phyloP scores from a whole-genome alignment of 2,329 filamentous ascomycete species.

The Penicillium sp. region DNA sequence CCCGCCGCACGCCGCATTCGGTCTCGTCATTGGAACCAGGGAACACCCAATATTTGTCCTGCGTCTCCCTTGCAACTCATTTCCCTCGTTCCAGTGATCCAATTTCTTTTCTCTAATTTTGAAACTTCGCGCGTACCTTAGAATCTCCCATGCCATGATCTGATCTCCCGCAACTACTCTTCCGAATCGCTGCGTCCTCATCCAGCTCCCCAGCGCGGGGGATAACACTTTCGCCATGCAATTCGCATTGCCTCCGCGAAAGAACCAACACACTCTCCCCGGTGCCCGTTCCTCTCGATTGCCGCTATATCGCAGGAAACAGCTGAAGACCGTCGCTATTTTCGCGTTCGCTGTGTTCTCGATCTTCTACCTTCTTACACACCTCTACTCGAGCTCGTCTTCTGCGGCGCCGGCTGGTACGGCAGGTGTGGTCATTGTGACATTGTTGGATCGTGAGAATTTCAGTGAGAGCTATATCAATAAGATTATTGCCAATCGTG shows the following conservation, averaged over 20 bases:
- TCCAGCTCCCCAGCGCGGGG: conserved; percentile 19
- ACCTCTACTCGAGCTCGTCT: conserved; percentile 33
- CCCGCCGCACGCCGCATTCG: conserved; percentile 9
- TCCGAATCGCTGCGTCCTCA: background rate
- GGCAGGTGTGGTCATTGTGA: conserved; percentile 73
- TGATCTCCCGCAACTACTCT: background rate
- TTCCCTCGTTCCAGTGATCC: background rate
- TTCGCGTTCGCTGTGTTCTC: conserved; percentile 56
- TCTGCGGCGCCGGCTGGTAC: conserved; percentile 31
- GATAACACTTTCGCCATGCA: conserved; percentile 61
- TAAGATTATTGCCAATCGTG: conserved; percentile 77
- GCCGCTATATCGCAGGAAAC: conserved; percentile 56
- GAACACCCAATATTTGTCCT: background rate
- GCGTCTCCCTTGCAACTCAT: background rate
- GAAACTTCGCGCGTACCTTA: background rate
- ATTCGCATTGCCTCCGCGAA: conserved; percentile 84
- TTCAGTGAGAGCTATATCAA: conserved; percentile 69
- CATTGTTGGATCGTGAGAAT: conserved; percentile 70
- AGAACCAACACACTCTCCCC: conserved; percentile 73
- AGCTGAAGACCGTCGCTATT: conserved; percentile 61
- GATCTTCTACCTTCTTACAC: conserved; percentile 62
- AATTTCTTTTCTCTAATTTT: background rate
- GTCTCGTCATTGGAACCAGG: conserved; percentile 4
- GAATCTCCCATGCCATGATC: background rate
- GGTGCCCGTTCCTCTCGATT: conserved; percentile 57